Evolutionary conservation across 192 early-diverging fungal species (phyloP).

Genomic region (Podila verticillata): DNA sequence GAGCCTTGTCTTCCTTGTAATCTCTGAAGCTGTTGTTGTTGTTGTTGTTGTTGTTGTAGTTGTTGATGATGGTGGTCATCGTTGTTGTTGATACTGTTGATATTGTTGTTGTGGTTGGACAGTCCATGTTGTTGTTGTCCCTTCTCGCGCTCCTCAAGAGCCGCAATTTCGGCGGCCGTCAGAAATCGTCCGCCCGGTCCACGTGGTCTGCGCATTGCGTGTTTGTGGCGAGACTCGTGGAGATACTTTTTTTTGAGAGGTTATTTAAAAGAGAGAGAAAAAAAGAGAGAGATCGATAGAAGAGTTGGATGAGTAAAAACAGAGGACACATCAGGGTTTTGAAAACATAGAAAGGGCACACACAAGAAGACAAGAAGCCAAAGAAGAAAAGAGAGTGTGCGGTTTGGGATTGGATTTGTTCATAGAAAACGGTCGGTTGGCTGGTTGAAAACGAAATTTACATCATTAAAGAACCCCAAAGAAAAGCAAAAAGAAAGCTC

Average conservation of each 20-base stretch:
- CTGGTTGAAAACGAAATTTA: too few relatives aligned
- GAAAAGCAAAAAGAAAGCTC: not conserved
- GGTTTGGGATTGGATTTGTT: too few relatives aligned
- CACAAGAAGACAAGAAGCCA: not conserved
- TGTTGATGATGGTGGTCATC: constrained; percentile 3
- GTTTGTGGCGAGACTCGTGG: constrained; percentile 96
- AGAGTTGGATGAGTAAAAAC: not conserved
- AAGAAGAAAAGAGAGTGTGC: not conserved
- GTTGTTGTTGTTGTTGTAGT: not conserved
- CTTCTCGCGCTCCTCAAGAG: constrained; percentile 30
- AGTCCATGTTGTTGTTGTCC: not conserved
- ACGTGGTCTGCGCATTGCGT: constrained; percentile 95
- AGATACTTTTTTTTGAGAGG: constrained; percentile 73
- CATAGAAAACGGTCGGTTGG: too few relatives aligned
- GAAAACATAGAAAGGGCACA: not conserved
- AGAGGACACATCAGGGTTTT: not conserved
- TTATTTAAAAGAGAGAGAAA: not conserved
- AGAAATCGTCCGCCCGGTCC: constrained; percentile 98
- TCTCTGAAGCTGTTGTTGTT: too few relatives aligned
- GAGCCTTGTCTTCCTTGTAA: not conserved
- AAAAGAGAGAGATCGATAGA: not conserved
- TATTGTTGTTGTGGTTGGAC: constrained; percentile 2
- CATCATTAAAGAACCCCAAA: not conserved
- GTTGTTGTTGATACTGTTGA: not conserved
- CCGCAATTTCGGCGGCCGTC: constrained; percentile 56